These are phyloP conservation scores for Podosphaera aphanis DNA, from an alignment of 2,329 filamentous ascomycete genomes.

Conservation along the genomic window DNA sequence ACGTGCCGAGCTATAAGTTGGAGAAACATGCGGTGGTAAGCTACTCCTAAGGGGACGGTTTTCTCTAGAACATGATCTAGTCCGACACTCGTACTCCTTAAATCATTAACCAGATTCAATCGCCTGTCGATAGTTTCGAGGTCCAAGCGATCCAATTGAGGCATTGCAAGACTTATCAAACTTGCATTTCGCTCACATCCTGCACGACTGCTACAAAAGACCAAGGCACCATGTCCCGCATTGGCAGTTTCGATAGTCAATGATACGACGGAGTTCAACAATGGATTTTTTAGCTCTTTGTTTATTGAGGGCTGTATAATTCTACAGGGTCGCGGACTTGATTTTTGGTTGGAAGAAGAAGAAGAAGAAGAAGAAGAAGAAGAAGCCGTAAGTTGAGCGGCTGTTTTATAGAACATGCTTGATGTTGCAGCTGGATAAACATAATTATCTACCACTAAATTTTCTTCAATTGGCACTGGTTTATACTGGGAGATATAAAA, in stretches of 20 bases:
- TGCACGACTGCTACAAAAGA: slow-evolving; percentile 49
- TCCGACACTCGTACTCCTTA: slow-evolving; percentile 41
- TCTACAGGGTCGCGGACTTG: slow-evolving; percentile 20
- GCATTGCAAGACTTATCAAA: slow-evolving; percentile 43
- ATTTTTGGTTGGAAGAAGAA: too few relatives aligned
- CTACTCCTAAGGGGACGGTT: slow-evolving; percentile 42
- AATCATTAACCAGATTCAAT: slow-evolving; percentile 38
- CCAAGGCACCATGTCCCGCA: slow-evolving; percentile 45
- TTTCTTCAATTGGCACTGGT: slow-evolving; percentile 53
- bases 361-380: too few relatives aligned
- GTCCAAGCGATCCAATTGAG: slow-evolving; percentile 21
- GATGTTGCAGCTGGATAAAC: slow-evolving; percentile 41
- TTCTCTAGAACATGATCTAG: slow-evolving; percentile 41
- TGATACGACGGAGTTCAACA: slow-evolving; percentile 47
- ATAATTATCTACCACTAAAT: slow-evolving; percentile 46
- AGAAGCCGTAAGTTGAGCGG: slow-evolving; percentile 23
- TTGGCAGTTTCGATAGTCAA: slow-evolving; percentile 43
- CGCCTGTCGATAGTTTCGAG: slow-evolving; percentile 30
- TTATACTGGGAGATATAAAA: slow-evolving; percentile 51
- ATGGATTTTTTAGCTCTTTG: slow-evolving; percentile 38
- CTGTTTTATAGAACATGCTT: slow-evolving; percentile 31
- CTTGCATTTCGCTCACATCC: slow-evolving; percentile 45
- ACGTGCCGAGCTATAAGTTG: background rate
- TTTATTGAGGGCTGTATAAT: slow-evolving; percentile 30
- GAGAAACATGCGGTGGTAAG: slow-evolving; percentile 41